Conservation (phyloP, 2,329 filamentous ascomycete species). For the Capronia americana region DNA sequence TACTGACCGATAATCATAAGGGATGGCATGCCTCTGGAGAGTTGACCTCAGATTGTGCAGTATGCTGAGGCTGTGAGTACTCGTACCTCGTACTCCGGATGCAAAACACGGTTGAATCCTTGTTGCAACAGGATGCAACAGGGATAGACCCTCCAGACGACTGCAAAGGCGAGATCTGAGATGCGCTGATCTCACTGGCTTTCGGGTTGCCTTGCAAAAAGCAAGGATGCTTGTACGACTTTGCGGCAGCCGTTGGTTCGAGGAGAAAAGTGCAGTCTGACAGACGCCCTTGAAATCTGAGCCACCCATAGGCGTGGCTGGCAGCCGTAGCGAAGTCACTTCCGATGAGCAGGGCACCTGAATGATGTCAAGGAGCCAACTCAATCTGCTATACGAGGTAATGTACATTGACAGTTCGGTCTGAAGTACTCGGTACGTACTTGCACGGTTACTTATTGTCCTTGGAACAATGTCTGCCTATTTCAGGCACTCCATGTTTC, state of each 20-base stretch:
- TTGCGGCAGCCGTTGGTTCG: not conserved
- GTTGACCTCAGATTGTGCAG: not conserved
- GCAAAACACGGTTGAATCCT: conserved; percentile 13
- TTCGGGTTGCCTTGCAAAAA: not conserved
- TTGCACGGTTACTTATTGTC: not conserved
- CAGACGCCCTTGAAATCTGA: not conserved
- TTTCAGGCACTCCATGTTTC: not conserved
- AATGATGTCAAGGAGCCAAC: not conserved
- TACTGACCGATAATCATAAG: too few relatives aligned
- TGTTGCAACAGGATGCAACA: not conserved
- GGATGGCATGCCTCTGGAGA: not conserved
- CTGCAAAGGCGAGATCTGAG: conserved; percentile 3
- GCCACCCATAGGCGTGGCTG: not conserved
- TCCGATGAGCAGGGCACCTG: not conserved
- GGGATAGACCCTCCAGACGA: conserved; percentile 1
- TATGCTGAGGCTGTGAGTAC: too few relatives aligned
- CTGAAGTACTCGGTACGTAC: not conserved
- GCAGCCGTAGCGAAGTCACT: not conserved
- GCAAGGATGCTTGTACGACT: not conserved
- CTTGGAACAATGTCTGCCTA: not conserved
- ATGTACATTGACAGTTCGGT: not conserved
- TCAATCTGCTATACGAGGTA: not conserved
- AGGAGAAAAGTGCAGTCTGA: not conserved
- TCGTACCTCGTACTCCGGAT: too few relatives aligned
- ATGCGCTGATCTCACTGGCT: conserved; percentile 4